Evolutionary conservation across 345 rosid species (phyloP), one percentile per base, ranked within the genome.

Genomic region (Corymbia maculata): DNA sequence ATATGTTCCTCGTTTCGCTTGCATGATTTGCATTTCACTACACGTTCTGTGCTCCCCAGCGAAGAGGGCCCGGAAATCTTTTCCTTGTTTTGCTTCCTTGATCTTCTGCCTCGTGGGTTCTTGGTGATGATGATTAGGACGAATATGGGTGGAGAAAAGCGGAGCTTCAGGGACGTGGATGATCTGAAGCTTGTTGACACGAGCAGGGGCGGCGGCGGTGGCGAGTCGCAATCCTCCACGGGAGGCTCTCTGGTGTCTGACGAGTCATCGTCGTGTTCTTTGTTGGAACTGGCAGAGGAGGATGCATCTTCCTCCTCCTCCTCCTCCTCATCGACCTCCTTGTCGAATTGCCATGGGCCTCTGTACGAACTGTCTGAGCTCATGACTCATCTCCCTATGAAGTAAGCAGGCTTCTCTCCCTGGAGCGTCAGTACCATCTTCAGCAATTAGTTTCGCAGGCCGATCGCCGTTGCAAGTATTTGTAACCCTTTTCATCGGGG

Each of bases 341-440:
- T 88, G 64, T 59, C 93, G 13, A 47, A 80, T 13, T 11, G 51
- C 44, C 90, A 90, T 85, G 96, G 96, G 8, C 94, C 97, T 89
- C 88, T 96, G n/a, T 92, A 89, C 89, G 95, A 94, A 87, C 91
- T 96, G 52, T 95, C 98, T 9, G 94, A 93, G 52, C 94, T 96
- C 91, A 93, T 95, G 96, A 91, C 93, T 82, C 94, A 94, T 59
- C 96, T 95, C 50, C 97, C 98, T 13, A 91, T 96, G 87, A 96
- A 93, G 98, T 96, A 93, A 91, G 95, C 84, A 75, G n/a, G 49
- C 32, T 32, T 32, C 55, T 51, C 86, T 51, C 9, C 44, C 32
- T 45, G 44, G 45, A 32, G 19, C 8, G 55, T 17, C 2, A 4
- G 15, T 28, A 4, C 52, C 51, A 24, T 50, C 0, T 26, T 28